Evolutionary conservation across 306 rosid genomes (phyloP), one percentile per base, ranked within the genome.

Genomic region (Aeschynomene evenia): DNA sequence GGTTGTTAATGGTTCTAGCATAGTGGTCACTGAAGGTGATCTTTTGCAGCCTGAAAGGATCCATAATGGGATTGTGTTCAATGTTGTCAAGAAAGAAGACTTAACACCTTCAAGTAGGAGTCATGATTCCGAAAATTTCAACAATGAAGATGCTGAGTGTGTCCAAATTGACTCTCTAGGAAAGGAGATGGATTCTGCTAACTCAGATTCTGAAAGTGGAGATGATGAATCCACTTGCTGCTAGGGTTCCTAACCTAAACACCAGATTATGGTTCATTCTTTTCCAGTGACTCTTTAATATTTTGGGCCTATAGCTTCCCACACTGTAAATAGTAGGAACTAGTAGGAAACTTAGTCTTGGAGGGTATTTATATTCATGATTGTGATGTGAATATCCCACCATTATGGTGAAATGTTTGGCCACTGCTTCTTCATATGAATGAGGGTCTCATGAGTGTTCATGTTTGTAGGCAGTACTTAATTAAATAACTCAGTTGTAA

Each of bases 11-110:
- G 81, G 87, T 11, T 77, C 86, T 31, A 80, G 90, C 85, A 80
- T 91, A 50, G 39, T 75, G 70, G 79, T 95, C 75, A 76, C 75
- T 28, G 96, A 87, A 80, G 97, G 99, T 62, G 99, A 91, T 84
- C 83, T 95, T 71, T 82, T 95, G 85, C 97, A 91, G 82, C 88
- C 99, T 6, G 99, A 89, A 79, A 82, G 88, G 81, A 91, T 84
- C 43, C 89, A 72, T 28, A 91, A 91, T 12, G 96, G 99, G 48
- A 85, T 91, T 45, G 82, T 94, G 62, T 78, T 94, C 45, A 94
- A 87, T 79, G 81, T 94, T 54, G 97, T 94, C 31, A 91, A 91
- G 92, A 94, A 84, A 81, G 99, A 87, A 77, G 77, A 83, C 15
- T 78, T 90, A 49, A 54, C 89, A 43, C 63, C 83, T 72, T 62